Base-by-base conservation (phyloP, 306 rosid genomes). In the Lathyrus aphaca region DNA sequence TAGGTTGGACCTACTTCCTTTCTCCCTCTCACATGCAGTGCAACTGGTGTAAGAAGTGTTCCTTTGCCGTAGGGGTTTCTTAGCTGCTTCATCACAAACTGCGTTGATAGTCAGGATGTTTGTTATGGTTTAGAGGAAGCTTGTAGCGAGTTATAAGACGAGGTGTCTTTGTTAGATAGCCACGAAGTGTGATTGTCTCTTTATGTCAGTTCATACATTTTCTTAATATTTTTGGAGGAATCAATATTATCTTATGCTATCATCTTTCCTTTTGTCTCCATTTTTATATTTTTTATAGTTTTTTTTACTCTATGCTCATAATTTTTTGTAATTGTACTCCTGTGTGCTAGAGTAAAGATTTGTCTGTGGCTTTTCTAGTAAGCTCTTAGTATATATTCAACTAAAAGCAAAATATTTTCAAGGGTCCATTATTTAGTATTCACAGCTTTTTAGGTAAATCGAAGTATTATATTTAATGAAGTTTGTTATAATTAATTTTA, bases 201-300 rank as follows among this genome's bases (percentile, higher is more conserved):
- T 50, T 12, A 25, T 16, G 37, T 32, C 48, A 17, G 54, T 67
- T 16, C 30, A 32, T 16, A 67, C 18, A 30, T 49, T 49, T 67
- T 45, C 55, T 65, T 49, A 30, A 32, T 49, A 7, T 53, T 69
- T 54, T 55, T n/a, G 40, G 64, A 54, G 42, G 64, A 42, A 69
- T 69, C 57, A 10, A 16, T 27, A 15, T 40, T 23, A 50, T 50
- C 56, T 15, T 40, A 19, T n/a, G 11, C 25, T 54, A 16, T n/a
- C 40, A 54, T 56, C 39, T 32, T 57, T 70, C 13, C 12, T 27
- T 38, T 50, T 27, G 30, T 27, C 57, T 27, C 21, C 17, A 10
- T 25, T 56, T 40, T 57, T 43, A 7, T n/a, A 2, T 21, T 13
- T 25, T 15, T 6, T 25, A 8, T 46, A 46, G 51, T n/a, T n/a